These are phyloP conservation scores for Smallanthus sonchifolius DNA, from an alignment of 129 eudicot species.

Conservation along the genomic window DNA sequence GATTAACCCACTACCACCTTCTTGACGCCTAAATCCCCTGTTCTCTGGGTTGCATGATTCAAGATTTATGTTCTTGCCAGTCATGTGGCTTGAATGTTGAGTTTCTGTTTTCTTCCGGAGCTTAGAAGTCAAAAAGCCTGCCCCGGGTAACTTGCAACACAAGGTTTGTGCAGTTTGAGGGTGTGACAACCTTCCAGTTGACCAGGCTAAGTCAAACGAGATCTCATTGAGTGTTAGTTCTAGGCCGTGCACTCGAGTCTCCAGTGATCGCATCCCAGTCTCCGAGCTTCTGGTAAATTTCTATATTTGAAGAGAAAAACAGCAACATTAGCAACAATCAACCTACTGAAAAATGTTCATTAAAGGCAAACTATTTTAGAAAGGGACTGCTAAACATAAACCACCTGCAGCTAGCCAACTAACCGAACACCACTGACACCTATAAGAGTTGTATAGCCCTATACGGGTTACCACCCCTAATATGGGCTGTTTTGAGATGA, in stretches of 20 bases:
- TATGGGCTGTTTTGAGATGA: no score
- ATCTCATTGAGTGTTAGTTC: slow-evolving; percentile 78
- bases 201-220: slow-evolving; percentile 71
- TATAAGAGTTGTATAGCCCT: no score
- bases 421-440: no score
- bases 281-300: slow-evolving; percentile 81
- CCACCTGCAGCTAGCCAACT: no score
- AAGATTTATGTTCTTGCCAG: slow-evolving; percentile 21
- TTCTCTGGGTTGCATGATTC: slow-evolving; percentile 31
- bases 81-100: slow-evolving; percentile 27
- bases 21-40: slow-evolving; percentile 35
- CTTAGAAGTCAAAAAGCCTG: slow-evolving; percentile 68
- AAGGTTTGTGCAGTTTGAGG: slow-evolving; percentile 34
- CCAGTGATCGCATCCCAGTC: slow-evolving; percentile 67
- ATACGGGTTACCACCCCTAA: no score
- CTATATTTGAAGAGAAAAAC: slow-evolving; percentile 23
- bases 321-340: neutral
- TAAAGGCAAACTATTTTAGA: neutral
- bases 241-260: slow-evolving; percentile 80
- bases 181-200: slow-evolving; percentile 70
- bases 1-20: slow-evolving; percentile 48
- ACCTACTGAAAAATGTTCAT: neutral
- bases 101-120: slow-evolving; percentile 62
- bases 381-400: no score
- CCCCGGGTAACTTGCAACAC: slow-evolving; percentile 83